Base-by-base conservation (phyloP, 208 protist genomes). In the Acanthamoeba divionensis region DNA sequence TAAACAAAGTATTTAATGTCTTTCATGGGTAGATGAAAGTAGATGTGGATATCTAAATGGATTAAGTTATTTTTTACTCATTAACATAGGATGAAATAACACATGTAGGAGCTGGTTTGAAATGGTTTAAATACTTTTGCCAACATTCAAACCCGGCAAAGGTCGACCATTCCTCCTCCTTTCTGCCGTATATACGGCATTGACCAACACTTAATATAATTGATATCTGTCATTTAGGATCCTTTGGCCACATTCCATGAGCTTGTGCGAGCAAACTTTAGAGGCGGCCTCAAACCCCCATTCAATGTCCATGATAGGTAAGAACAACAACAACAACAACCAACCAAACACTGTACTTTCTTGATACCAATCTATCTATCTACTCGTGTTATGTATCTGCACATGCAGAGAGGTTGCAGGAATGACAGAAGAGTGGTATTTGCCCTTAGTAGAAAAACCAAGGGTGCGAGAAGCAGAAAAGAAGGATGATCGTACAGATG, bases 381-480 rank as follows among this genome's bases (percentile, higher is more conserved):
- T 10, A 36, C 62, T 29, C 21, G n/a, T 18, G 0, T 6, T 36
- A 36, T 36, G 0, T 36, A 67, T 33, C 26, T 29, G 33, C 62
- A 10, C 33, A 18, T 8, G 54, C 38, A 57, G 75, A n/a, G 75
- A 63, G 33, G 18, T 45, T 31, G 75, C 75, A 0, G 75, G 75
- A 21, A 85, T 85, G 75, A 85, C 75, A 2, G 75, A 85, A 26
- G 75, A 57, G 52, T 85, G 75, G 75, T 85, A 85, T 24, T 13
- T 85, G 18, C 75, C 75, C 4, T 29, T 85, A 0, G 75, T 85
- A 60, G n/a, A 18, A 18, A 60, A 60, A 60, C n/a, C 18, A 60
- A 60, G n/a, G n/a, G n/a, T n/a, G n/a, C n/a, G n/a, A n/a, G n/a
- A n/a, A n/a, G n/a, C n/a, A n/a, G n/a, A n/a, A n/a, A n/a, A n/a